Conservation (phyloP, 2,329 filamentous ascomycete genomes). For the Colletotrichum eremochloae region DNA sequence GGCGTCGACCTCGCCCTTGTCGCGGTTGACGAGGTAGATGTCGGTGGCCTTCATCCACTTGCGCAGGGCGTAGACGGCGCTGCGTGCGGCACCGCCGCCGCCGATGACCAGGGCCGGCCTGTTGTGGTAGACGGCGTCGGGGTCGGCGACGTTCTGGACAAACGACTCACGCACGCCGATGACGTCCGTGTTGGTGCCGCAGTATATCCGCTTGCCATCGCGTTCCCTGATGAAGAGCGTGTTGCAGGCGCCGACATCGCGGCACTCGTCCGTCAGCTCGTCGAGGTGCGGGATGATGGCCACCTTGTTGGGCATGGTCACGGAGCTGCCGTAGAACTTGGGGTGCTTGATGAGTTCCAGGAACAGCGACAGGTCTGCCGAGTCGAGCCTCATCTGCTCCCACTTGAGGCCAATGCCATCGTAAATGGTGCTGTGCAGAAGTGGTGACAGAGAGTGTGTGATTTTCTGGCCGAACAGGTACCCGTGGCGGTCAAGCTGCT, state of each 20-base stretch:
- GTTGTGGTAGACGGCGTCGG: conserved; percentile 64
- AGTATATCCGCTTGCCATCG: conserved; percentile 65
- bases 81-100: conserved; percentile 83
- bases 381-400: conserved; percentile 67
- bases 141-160: conserved; percentile 63
- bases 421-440: conserved; percentile 68
- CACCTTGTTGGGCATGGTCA: conserved; percentile 90
- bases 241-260: conserved; percentile 83
- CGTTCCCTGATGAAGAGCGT: conserved; percentile 76
- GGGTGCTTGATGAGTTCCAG: conserved; percentile 66
- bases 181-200: conserved; percentile 86
- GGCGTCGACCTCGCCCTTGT: conserved; percentile 74
- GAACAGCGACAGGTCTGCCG: conserved; percentile 62
- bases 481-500: conserved; percentile 59
- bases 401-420: conserved; percentile 63
- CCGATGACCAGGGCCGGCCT: conserved; percentile 81
- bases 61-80: conserved; percentile 80
- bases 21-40: conserved; percentile 85
- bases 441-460: conserved; percentile 66
- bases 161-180: conserved; percentile 83
- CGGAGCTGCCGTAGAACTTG: conserved; percentile 76
- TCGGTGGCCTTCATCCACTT: conserved; percentile 75
- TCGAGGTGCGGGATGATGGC: conserved; percentile 81
- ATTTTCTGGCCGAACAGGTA: conserved; percentile 72
- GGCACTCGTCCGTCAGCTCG: conserved; percentile 78